Base-by-base conservation (phyloP, 129 eudicot species). In the sunflower (Helianthus annuus) region DNA sequence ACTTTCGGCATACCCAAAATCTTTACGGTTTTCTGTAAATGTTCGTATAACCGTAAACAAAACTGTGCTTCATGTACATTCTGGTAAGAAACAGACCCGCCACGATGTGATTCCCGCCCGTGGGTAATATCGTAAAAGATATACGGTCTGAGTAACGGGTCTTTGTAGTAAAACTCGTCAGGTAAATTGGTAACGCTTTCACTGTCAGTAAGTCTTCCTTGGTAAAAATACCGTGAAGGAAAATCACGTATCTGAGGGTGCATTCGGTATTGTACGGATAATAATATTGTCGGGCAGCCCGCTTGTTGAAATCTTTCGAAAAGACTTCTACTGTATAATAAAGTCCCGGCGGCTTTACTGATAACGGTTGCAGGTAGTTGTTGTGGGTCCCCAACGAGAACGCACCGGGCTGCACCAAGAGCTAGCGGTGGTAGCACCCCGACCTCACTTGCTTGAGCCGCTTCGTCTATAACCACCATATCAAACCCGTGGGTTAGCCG, bases 401-500 rank as follows among this genome's bases (percentile, higher is more conserved):
- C 99, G 81, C 99, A 94, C 6, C 99, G 86, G 11, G 99, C 97
- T 6, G 97, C 99, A 83, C 99, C 99, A 16, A 94, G 99, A 42
- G 97, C 78, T 12, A 94, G 96, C 6, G 99, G 99, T 66, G 99
- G 99, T 49, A 94, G 84, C 36, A 90, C 81, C 3, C 87, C 99
- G 27, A 94, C 99, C 82, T 94, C 99, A 79, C 99, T 94, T 7
- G 99, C 99, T 76, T 94, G 99, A 4, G 99, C 99, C 7, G 99
- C 99, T 82, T 94, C 99, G 72, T 94, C 99, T 38, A 94, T 94
- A 73, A 94, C 99, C 70, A 94, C 99, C 99, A 94, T 94, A 78
- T 94, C 99, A 52, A 94, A 94, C 69, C 99, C 99, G 44, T 94
- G 99, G 48, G 93, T 90, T 36, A 94, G 81, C 60, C 99, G 91